Conservation (phyloP, 257 asterid species). For the Oldenlandia corymbosa region DNA sequence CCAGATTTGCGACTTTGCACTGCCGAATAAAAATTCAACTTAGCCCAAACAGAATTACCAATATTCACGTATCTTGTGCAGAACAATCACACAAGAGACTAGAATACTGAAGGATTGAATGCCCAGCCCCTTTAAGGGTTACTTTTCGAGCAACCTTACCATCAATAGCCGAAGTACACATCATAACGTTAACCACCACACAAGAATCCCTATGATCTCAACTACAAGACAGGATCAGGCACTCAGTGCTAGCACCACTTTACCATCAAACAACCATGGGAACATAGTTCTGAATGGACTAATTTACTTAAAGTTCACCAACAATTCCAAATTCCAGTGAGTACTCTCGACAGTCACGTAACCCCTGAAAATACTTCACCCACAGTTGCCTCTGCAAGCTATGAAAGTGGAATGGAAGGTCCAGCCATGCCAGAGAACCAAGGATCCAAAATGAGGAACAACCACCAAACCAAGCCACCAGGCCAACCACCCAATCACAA, state of each 20-base stretch:
- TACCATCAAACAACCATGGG: conserved; percentile 23
- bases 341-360: conserved; percentile 14
- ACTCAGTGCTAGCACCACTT: conserved; percentile 21
- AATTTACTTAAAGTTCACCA: background rate
- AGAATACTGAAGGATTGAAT: conserved; percentile 19
- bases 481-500: conserved; percentile 14
- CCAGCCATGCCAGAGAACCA: conserved; percentile 12
- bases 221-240: conserved; percentile 18
- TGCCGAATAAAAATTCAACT: conserved; percentile 39
- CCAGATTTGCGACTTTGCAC: conserved; percentile 47
- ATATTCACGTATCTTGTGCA: conserved; percentile 43
- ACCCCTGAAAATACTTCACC: conserved; percentile 4
- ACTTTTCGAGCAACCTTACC: conserved; percentile 25
- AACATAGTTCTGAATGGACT: conserved; percentile 7
- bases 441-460: conserved; percentile 2
- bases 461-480: conserved; percentile 8
- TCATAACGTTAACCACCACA: conserved; percentile 31
- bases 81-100: conserved; percentile 25
- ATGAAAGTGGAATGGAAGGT: background rate
- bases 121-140: conserved; percentile 24
- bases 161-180: conserved; percentile 21
- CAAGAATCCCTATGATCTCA: conserved; percentile 19
- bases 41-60: conserved; percentile 35
- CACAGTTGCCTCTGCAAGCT: conserved; percentile 19
- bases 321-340: background rate